Evolutionary conservation across 164 flowering plant genomes (phyloP), one percentile per base, ranked within the genome.

Genomic region (Vitis labrusca): DNA sequence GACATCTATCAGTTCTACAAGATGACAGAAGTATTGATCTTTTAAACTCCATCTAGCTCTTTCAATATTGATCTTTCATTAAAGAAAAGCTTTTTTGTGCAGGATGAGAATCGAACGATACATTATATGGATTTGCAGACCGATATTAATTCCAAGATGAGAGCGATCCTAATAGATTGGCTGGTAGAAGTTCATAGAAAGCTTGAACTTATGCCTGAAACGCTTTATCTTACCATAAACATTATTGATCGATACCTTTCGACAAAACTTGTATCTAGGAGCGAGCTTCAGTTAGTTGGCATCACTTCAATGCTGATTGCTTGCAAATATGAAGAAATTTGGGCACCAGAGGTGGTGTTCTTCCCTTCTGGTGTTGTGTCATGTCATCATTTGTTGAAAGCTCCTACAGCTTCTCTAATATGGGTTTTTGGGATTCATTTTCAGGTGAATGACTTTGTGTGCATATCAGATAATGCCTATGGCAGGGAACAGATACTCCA

Each of bases 381-480:
- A 14, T 15, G 12, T 62, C 27, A 23, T 23, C 44, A 37, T 37
- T 37, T 37, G 44, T 37, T 3, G 44, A 37, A 37, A 37, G 44
- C 44, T 37, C 44, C 7, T 37, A 5, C 29, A 4, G 12, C 9
- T 17, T 5, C 6, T 58, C n/a, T n/a, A 52, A 8, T 16, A 48
- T 37, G 9, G 11, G 16, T 67, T 50, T 32, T 1, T 14, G 12
- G 17, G 15, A 27, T 19, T 3, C 37, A 9, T 70, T 29, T 15
- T 32, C 76, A 85, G 89, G 86, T 86, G 15, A 80, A 78, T 53
- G 88, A 86, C 71, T 85, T 89, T 59, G 81, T 87, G 1, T 77
- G 74, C 67, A 84, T 87, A 53, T 84, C 93, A 50, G 88, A 82
- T 64, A 83, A 70, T 44, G 84, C 90, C n/a, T 89, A 85, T 66